Conservation (phyloP, 805 yeast species). For the Tetrapisispora nanseiensis region DNA sequence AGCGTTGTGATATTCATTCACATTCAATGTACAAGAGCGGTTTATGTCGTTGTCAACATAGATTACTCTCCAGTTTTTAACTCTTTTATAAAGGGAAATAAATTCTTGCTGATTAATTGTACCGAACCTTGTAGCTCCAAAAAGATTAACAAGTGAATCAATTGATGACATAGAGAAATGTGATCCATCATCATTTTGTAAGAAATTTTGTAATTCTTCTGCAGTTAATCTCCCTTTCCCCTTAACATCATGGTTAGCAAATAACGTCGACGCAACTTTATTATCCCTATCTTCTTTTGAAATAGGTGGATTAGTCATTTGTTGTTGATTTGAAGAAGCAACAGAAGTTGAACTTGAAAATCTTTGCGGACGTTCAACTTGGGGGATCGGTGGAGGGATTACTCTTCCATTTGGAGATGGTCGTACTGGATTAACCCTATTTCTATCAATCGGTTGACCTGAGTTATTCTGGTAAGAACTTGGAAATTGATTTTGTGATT, state of each 20-base stretch:
- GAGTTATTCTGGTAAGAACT: neutral
- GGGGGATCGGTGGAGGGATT: slow-evolving; percentile 8
- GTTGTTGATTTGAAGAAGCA: slow-evolving; percentile 6
- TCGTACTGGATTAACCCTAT: neutral
- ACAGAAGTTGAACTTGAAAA: slow-evolving; percentile 4
- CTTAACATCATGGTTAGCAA: slow-evolving; percentile 25
- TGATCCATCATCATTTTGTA: slow-evolving; percentile 29
- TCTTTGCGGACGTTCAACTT: neutral
- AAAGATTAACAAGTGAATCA: slow-evolving; percentile 28
- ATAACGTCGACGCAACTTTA: slow-evolving; percentile 24
- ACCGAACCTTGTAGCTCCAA: slow-evolving; percentile 30
- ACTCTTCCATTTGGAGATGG: neutral
- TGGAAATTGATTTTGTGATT: neutral
- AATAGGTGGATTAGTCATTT: neutral
- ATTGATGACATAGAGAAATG: slow-evolving; percentile 28
- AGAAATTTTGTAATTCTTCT: slow-evolving; percentile 26
- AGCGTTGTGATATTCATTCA: slow-evolving; percentile 27
- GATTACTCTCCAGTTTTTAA: slow-evolving; percentile 29
- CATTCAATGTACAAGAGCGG: slow-evolving; percentile 25
- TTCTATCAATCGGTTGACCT: neutral
- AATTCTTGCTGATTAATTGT: slow-evolving; percentile 28
- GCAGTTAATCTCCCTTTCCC: slow-evolving; percentile 26
- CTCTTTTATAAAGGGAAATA: slow-evolving; percentile 26
- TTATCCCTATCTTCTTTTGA: slow-evolving; percentile 18
- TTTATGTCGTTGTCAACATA: slow-evolving; percentile 30